Conservation (phyloP, 805 yeast species). For the Metschnikowia peoriensis region DNA sequence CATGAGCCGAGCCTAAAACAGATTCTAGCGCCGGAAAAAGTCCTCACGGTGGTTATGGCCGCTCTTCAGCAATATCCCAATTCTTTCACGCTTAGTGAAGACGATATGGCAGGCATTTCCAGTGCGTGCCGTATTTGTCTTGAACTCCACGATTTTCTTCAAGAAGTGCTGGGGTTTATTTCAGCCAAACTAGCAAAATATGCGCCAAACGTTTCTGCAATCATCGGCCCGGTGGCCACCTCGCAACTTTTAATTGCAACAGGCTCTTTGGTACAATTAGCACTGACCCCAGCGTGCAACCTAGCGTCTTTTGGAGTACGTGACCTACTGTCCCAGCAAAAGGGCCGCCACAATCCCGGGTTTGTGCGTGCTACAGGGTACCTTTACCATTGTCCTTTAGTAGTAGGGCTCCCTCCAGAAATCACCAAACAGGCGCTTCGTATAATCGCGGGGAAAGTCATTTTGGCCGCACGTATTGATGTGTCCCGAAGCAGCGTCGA, state of each 20-base stretch:
- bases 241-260: slow-evolving; percentile 67
- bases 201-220: slow-evolving; percentile 78
- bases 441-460: slow-evolving; percentile 73
- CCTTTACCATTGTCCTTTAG: slow-evolving; percentile 57
- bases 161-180: slow-evolving; percentile 50
- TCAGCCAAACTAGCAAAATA: slow-evolving; percentile 52
- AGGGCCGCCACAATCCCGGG: slow-evolving; percentile 22
- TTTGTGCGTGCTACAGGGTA: slow-evolving; percentile 67
- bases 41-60: slow-evolving; percentile 72
- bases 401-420: slow-evolving; percentile 58
- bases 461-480: slow-evolving; percentile 84
- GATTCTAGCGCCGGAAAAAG: slow-evolving; percentile 59
- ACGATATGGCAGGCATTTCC: slow-evolving; percentile 37
- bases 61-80: slow-evolving; percentile 44
- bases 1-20: slow-evolving; percentile 36
- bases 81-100: slow-evolving; percentile 16
- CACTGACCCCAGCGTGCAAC: slow-evolving; percentile 79
- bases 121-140: slow-evolving; percentile 49
- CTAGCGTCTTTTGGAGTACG: slow-evolving; percentile 70
- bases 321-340: slow-evolving; percentile 32
- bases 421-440: slow-evolving; percentile 69
- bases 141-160: slow-evolving; percentile 43
- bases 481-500: slow-evolving; percentile 39
- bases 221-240: slow-evolving; percentile 71
- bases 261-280: slow-evolving; percentile 67